Base-by-base conservation (phyloP, 2,329 filamentous ascomycete genomes). In the Ustilaginoidea virens region DNA sequence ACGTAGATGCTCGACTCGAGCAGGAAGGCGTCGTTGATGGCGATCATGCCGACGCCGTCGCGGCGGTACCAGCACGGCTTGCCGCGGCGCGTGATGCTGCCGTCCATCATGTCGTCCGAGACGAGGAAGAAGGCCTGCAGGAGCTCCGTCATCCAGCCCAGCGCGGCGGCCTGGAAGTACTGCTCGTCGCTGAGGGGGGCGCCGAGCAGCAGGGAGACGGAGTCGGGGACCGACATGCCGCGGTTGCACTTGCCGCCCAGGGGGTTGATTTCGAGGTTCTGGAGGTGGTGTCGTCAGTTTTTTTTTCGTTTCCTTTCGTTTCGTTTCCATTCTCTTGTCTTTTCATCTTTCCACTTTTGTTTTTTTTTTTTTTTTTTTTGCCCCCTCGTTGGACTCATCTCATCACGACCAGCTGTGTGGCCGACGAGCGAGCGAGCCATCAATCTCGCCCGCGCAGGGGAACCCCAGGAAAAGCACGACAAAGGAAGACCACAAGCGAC, bases 81-180 rank as follows among this genome's bases (percentile, higher is more conserved):
- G 37, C 87, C 86, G 42, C 90, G 83, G 36, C 90, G 85, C 32
- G 90, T 98, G 56, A 93, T 90, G 55, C 80, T 92, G 45, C 69
- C 60, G 61, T 98, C 90, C 90, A 98, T 98, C 48, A 98, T 94
- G 56, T 98, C 90, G 60, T 98, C 90, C 25, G 82, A 85, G 40
- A 98, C 90, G 34, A 98, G 74, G 73, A 98, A 96, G 69, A 94
- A 96, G 40, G 90, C 87, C 63, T 98, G 90, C 19, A 98, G 79
- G 28, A 98, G 74, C 69, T 98, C 90, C 38, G 92, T 92, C 69
- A 93, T 74, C 90, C 90, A 98, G 49, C 90, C 90, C 12, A 98
- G 71, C 12, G 82, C 79, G 25, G 85, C 81, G 27, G 87, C 67
- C 43, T 81, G 66, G 63, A 92, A 90, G 66, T 86, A 92, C 59